These are phyloP conservation scores for Didymellaceae sp. DNA, from an alignment of 2,329 filamentous ascomycete genomes.

Conservation along the genomic window DNA sequence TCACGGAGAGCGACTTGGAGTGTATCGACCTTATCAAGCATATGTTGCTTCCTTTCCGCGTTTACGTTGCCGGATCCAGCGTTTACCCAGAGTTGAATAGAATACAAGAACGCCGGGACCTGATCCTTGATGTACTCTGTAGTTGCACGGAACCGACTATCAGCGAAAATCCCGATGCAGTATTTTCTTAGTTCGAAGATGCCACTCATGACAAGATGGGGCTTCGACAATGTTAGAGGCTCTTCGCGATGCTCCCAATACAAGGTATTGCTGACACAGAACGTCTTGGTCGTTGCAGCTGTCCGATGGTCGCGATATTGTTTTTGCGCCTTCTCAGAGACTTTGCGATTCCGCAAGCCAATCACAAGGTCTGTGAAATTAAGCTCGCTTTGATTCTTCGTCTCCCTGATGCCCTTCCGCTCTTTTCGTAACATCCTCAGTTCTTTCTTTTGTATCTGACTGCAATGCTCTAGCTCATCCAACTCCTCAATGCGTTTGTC, in stretches of 20 bases:
- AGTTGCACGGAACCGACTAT: conserved; percentile 50
- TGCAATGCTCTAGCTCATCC: conserved; percentile 30
- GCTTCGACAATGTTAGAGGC: conserved; percentile 32
- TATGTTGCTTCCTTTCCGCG: conserved; percentile 47
- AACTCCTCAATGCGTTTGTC: conserved; percentile 5
- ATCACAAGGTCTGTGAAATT: conserved; percentile 51
- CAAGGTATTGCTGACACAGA: conserved; percentile 55
- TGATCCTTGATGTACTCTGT: conserved; percentile 50
- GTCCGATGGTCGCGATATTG: conserved; percentile 38
- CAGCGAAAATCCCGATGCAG: conserved; percentile 55
- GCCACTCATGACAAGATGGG: conserved; percentile 52
- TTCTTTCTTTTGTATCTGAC: too few relatives aligned
- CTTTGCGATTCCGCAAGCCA: conserved; percentile 47
- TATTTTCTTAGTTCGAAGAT: conserved; percentile 52
- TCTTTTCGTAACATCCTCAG: too few relatives aligned
- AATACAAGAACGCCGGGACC: conserved; percentile 52
- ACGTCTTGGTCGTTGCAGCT: conserved; percentile 42
- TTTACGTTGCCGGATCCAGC: conserved; percentile 50
- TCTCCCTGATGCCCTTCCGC: too few relatives aligned
- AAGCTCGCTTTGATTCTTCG: too few relatives aligned
- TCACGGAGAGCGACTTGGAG: too few relatives aligned
- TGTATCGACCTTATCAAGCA: conserved; percentile 41
- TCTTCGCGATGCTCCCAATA: conserved; percentile 51
- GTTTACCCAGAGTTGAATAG: conserved; percentile 55
- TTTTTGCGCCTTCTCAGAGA: conserved; percentile 37